Conservation (phyloP, 2,329 filamentous ascomycete genomes). For the Colletotrichum brevisporum region DNA sequence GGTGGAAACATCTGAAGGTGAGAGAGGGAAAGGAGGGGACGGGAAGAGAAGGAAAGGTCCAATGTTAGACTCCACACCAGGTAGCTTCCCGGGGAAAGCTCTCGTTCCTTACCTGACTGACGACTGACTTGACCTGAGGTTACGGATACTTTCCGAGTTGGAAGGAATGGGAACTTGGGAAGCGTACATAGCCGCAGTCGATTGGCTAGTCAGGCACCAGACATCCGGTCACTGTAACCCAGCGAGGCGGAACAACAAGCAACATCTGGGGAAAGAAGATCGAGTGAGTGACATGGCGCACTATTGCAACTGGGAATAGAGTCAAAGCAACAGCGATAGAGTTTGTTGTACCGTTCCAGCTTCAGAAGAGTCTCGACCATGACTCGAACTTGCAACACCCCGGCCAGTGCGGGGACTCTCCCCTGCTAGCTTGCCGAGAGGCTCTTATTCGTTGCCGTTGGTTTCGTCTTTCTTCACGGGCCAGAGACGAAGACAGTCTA, state of each 20-base stretch:
- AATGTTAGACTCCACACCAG: conserved; percentile 5
- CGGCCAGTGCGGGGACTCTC: conserved; percentile 16
- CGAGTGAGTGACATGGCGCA: background rate
- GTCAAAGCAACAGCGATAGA: conserved; percentile 3
- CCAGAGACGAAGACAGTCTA: background rate
- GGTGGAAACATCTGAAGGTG: conserved; percentile 7
- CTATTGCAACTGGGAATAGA: background rate
- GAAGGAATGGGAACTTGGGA: too few relatives aligned
- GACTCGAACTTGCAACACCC: conserved; percentile 29
- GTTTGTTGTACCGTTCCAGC: conserved; percentile 13
- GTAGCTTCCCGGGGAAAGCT: conserved; percentile 19
- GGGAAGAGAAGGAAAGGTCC: background rate
- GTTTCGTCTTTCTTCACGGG: too few relatives aligned
- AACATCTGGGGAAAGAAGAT: conserved; percentile 16
- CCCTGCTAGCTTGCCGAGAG: conserved; percentile 22
- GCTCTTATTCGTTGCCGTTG: background rate
- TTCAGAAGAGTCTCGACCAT: conserved; percentile 22
- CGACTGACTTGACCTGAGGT: conserved; percentile 1
- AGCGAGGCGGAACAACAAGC: conserved; percentile 10
- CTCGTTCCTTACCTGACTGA: background rate
- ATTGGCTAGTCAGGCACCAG: conserved; percentile 7
- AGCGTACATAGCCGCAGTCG: background rate
- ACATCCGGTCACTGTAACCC: conserved; percentile 6
- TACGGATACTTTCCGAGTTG: conserved; percentile 1
- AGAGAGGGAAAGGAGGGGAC: background rate